Percentiles rank a stretch among this genome's conserved stretches.
Evolutionary conservation across 2,329 filamentous ascomycete species (phyloP).

Genomic region (Zymoseptoria tritici): DNA sequence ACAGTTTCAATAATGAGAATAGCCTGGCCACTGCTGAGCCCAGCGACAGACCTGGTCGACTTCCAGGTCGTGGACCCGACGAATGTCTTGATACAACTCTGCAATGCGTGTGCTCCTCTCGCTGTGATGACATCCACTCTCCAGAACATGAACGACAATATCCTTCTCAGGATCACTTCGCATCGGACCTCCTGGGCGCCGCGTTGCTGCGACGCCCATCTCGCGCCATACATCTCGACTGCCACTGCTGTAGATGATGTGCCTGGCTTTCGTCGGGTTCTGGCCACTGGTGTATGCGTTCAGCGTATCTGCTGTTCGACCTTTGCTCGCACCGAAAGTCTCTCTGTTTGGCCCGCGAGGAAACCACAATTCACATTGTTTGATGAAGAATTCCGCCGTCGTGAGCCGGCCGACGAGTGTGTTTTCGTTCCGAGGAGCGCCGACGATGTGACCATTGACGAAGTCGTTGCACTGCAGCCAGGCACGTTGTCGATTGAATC

Average conservation of each 20-base stretch:
- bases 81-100: constrained; percentile 1
- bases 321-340: constrained; percentile 43
- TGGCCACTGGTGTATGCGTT: constrained; percentile 48
- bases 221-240: constrained; percentile 2
- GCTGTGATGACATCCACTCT: constrained; percentile 3
- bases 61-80: constrained; percentile 1
- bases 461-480: constrained; percentile 60
- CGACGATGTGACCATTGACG: constrained; percentile 50
- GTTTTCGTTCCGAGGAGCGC: constrained; percentile 39
- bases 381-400: constrained; percentile 45
- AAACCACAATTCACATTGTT: constrained; percentile 51
- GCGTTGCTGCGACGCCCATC: constrained; percentile 1
- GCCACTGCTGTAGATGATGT: constrained; percentile 27
- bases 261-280: constrained; percentile 7
- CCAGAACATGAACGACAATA: constrained; percentile 4
- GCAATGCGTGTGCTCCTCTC: constrained; percentile 3
- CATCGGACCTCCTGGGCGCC: constrained; percentile 1
- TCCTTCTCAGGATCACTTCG: constrained; percentile 2
- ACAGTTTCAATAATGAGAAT: not conserved
- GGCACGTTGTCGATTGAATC: constrained; percentile 46
- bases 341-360: constrained; percentile 40
- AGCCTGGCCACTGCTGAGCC: constrained; percentile 1
- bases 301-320: constrained; percentile 49
- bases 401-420: constrained; percentile 48
- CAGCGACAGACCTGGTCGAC: constrained; percentile 3